Evolutionary conservation across 352 stramenopile species (phyloP).

Genomic region (Peronosclerospora sorghi): DNA sequence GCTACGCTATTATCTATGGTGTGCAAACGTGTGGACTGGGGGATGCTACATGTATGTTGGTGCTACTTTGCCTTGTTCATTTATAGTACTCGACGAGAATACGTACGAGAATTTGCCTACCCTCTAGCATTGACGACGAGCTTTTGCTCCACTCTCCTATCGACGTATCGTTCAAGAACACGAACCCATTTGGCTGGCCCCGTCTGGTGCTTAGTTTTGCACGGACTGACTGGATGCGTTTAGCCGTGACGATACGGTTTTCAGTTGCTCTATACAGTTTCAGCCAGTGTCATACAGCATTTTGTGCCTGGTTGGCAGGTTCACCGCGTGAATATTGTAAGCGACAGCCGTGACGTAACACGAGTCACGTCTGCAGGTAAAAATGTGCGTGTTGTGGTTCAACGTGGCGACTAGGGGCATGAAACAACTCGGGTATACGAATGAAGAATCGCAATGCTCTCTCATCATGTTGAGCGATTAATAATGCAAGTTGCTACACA

Average conservation of each 20-base stretch:
- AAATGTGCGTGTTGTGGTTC: constrained; percentile 9
- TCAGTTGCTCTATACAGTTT: constrained; percentile 36
- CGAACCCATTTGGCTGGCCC: constrained; percentile 92
- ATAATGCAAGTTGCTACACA: constrained; percentile 18
- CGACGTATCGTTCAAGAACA: constrained; percentile 92
- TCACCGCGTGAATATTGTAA: constrained; percentile 75
- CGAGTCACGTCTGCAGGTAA: constrained; percentile 46
- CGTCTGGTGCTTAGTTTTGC: constrained; percentile 84
- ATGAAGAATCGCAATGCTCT: constrained; percentile 9
- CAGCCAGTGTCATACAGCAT: constrained; percentile 80
- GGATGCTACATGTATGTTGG: constrained; percentile 71
- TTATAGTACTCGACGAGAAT: too few species aligned
- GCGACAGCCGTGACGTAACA: constrained; percentile 52
- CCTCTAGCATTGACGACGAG: constrained; percentile 31
- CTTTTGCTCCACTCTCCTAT: constrained; percentile 94
- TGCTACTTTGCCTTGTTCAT: not conserved
- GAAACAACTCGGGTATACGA: constrained; percentile 28
- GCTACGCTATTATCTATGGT: constrained; percentile 87
- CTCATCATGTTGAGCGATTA: constrained; percentile 14
- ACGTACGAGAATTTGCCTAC: not conserved
- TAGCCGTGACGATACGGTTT: constrained; percentile 87
- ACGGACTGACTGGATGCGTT: constrained; percentile 84
- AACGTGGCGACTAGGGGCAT: constrained; percentile 61
- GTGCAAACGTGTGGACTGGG: constrained; percentile 88
- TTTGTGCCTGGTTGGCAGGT: constrained; percentile 83